These are phyloP conservation scores for Agarophyton chilense DNA, from an alignment of 23 red algal species.

Conservation along the genomic window DNA sequence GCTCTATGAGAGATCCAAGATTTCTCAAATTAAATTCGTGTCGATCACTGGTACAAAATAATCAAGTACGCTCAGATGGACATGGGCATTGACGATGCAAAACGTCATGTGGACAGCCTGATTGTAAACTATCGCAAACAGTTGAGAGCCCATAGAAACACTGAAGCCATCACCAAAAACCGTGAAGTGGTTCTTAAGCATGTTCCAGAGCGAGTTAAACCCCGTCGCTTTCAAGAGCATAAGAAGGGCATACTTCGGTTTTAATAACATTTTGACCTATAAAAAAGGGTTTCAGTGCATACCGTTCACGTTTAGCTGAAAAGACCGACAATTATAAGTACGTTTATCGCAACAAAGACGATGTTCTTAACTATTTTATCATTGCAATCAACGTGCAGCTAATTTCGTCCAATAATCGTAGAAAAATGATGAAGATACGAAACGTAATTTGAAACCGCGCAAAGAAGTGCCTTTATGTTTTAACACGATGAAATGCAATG, in stretches of 20 bases:
- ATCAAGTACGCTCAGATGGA: constrained; percentile 13
- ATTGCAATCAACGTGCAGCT: neutral
- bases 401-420: neutral
- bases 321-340: constrained; percentile 3
- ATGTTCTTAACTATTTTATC: neutral
- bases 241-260: neutral
- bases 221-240: neutral
- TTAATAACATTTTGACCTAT: neutral
- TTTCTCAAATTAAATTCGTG: neutral
- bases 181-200: constrained; percentile 39
- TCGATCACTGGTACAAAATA: constrained; percentile 1
- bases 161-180: constrained; percentile 10
- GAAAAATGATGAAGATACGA: neutral
- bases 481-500: neutral
- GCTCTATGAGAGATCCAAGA: neutral
- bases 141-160: neutral
- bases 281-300: constrained; percentile 41
- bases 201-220: constrained; percentile 20
- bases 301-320: neutral
- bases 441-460: neutral
- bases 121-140: neutral
- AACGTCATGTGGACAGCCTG: neutral
- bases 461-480: neutral
- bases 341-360: neutral
- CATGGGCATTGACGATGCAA: constrained; percentile 17